These are phyloP conservation scores for Phylloporus arenicola DNA, from an alignment of 768 basidiomycete species.

Conservation along the genomic window DNA sequence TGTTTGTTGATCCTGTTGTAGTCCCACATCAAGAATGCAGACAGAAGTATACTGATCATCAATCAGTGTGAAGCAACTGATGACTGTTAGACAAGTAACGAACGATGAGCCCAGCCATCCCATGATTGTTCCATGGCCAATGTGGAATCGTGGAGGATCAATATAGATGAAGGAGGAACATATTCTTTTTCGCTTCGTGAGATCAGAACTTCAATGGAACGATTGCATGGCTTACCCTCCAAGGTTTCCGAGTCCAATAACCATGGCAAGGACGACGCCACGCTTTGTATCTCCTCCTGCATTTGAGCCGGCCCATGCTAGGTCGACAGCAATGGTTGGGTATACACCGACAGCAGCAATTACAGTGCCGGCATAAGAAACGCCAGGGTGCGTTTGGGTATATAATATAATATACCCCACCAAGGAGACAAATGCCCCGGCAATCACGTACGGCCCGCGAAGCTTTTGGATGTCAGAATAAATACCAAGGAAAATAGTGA, in stretches of 20 bases:
- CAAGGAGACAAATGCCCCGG: conserved; percentile 37
- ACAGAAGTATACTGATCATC: conserved; percentile 36
- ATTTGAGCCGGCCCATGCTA: conserved; percentile 54
- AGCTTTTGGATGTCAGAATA: conserved; percentile 38
- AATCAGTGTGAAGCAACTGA: conserved; percentile 23
- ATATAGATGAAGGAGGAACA: conserved; percentile 41
- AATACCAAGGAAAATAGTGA: conserved; percentile 38
- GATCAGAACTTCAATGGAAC: neutral
- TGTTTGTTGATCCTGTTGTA: conserved; percentile 45
- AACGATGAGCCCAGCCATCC: conserved; percentile 32
- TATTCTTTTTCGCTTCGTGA: conserved; percentile 24
- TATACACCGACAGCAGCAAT: conserved; percentile 50
- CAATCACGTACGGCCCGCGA: conserved; percentile 48
- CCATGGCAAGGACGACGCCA: conserved; percentile 48
- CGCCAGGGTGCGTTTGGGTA: conserved; percentile 18
- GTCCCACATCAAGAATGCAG: conserved; percentile 43
- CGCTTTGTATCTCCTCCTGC: conserved; percentile 52
- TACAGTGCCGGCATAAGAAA: conserved; percentile 43
- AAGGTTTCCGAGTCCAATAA: conserved; percentile 51
- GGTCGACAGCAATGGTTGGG: conserved; percentile 41
- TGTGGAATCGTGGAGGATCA: conserved; percentile 33
- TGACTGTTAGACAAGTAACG: conserved; percentile 9
- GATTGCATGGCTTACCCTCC: conserved; percentile 39
- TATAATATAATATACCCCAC: conserved; percentile 50
- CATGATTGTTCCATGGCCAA: conserved; percentile 35